Base-by-base conservation (phyloP, 1,284 basidiomycete genomes). In the Blastosporella zonata region DNA sequence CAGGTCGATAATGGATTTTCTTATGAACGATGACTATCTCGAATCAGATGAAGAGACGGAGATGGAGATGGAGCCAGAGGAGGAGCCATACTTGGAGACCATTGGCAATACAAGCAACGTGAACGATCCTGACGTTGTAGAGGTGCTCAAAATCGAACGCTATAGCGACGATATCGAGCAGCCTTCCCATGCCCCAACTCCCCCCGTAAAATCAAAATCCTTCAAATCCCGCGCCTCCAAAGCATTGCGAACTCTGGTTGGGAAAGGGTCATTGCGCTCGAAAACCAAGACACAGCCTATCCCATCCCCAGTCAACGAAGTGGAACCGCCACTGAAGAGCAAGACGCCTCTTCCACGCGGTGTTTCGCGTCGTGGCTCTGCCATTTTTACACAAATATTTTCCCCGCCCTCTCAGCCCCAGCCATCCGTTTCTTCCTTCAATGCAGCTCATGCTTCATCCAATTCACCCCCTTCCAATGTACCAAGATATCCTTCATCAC, bases 71-170 rank as follows among this genome's bases (percentile, higher is more conserved):
- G 52, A 42, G 46, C 39, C 48, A 52, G 43, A 61, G 13, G 49
- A 17, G 54, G 53, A 49, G 56, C 58, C 34, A 44, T 52, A 44
- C 21, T 45, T 46, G 40, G 66, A 73, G 56, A 62, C 67, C 9
- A 9, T 10, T 2, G 39, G 27, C 3, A 17, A 28, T 17, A 17
- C 29, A 18, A 28, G 33, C 21, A 15, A 43, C 60, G 67, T 70
- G 50, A 61, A 73, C 55, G 74, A 75, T 54, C 74, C 74, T 23
- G 84, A 84, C 56, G 73, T 87, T 28, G 68, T 86, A 10, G 85
- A 88, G 62, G 79, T 87, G 31, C 69, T 87, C 50, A 84, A 83
- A 63, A 75, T 87, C 46, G 72, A 75, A 54, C 72, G 80, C 49
- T 53, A 57, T 43, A 65, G 69, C 43, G 54, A 52, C 33, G 56